These are phyloP conservation scores for Trichoderma sp. DNA, from an alignment of 2,329 filamentous ascomycete species.

Conservation along the genomic window DNA sequence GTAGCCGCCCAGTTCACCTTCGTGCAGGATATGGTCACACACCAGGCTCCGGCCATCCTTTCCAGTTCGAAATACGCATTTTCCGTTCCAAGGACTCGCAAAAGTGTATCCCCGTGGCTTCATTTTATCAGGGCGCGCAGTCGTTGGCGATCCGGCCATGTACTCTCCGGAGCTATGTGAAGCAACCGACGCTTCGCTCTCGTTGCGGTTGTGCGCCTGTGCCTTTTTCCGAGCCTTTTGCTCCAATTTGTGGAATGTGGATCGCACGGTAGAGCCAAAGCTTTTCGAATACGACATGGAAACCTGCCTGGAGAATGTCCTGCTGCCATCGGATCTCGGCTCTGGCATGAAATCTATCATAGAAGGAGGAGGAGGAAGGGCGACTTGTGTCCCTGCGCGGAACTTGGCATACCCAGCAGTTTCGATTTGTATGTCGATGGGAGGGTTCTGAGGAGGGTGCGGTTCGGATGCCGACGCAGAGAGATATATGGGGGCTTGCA, in stretches of 20 bases:
- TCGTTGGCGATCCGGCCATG: constrained; percentile 25
- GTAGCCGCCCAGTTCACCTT: constrained; percentile 41
- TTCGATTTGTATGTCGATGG: constrained; percentile 58
- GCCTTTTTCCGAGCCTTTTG: constrained; percentile 34
- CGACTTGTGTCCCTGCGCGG: constrained; percentile 38
- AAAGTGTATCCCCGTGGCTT: constrained; percentile 74
- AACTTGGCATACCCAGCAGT: constrained; percentile 63
- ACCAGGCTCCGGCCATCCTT: constrained; percentile 73
- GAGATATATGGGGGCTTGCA: constrained; percentile 33
- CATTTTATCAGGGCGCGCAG: constrained; percentile 34
- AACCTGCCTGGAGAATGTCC: constrained; percentile 46
- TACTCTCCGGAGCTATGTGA: constrained; percentile 41
- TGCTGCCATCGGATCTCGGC: constrained; percentile 9
- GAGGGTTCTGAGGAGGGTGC: constrained; percentile 38
- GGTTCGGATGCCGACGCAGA: constrained; percentile 29
- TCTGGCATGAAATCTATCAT: constrained; percentile 22
- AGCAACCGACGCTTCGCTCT: constrained; percentile 40
- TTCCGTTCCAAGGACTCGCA: constrained; percentile 81
- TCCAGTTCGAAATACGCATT: constrained; percentile 83
- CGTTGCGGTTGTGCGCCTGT: constrained; percentile 38
- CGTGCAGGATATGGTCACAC: constrained; percentile 72
- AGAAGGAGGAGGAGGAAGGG: constrained; percentile 46
- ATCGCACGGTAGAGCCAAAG: constrained; percentile 52
- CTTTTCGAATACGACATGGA: constrained; percentile 60
- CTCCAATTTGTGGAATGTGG: constrained; percentile 49